Percentiles rank a stretch among this genome's conserved stretches.
These are phyloP conservation scores for Chionographis japonica DNA, from an alignment of 106 monocot species.

Conservation along the genomic window DNA sequence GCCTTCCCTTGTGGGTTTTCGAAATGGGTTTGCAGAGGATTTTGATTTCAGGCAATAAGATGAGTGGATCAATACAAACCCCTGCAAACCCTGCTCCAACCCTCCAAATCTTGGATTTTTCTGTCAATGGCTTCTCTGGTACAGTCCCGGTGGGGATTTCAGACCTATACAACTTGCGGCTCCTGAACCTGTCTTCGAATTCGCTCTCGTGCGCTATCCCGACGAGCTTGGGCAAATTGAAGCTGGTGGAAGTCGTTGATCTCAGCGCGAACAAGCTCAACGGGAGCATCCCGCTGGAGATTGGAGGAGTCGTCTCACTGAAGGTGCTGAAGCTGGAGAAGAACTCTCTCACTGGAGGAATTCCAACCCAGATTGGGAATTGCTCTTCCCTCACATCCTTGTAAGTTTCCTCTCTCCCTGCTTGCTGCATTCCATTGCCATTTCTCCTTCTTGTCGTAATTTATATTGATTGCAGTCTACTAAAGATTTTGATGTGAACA, in stretches of 20 bases:
- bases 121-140: slow-evolving; percentile 61
- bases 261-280: slow-evolving; percentile 46
- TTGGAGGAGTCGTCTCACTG: slow-evolving; percentile 41
- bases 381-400: slow-evolving; percentile 56
- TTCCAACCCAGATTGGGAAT: slow-evolving; percentile 51
- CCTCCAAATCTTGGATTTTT: slow-evolving; percentile 47
- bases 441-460: no score
- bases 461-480: no score
- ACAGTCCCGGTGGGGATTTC: slow-evolving; percentile 38
- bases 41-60: slow-evolving; percentile 42
- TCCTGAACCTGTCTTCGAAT: slow-evolving; percentile 59
- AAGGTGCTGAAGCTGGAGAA: slow-evolving; percentile 38
- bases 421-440: no score
- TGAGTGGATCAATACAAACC: slow-evolving; percentile 38
- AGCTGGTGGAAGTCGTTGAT: slow-evolving; percentile 47
- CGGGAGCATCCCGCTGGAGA: slow-evolving; percentile 57
- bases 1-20: slow-evolving; percentile 58
- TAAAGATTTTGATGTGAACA: no score
- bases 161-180: slow-evolving; percentile 27
- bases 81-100: slow-evolving; percentile 13
- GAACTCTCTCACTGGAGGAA: slow-evolving; percentile 56
- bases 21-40: slow-evolving; percentile 39
- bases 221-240: slow-evolving; percentile 27
- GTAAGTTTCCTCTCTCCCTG: slow-evolving; percentile 35
- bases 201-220: slow-evolving; percentile 49